Evolutionary conservation across 1,284 basidiomycete species (phyloP), one percentile per base, ranked within the genome.

Genomic region (Ganoderma multipileum): DNA sequence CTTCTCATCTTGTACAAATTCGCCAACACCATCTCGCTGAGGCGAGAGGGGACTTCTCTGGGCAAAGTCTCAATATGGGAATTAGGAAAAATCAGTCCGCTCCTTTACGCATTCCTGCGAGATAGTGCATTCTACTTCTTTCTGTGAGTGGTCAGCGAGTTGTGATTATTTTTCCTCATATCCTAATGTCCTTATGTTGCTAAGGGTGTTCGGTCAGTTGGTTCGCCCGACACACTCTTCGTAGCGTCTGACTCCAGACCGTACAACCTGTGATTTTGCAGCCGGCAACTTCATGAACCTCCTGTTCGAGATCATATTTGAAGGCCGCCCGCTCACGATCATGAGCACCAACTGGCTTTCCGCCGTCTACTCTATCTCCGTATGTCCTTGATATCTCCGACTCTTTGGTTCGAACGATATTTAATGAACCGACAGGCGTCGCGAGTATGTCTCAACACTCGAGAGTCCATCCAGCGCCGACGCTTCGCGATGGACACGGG

Each of bases 61-160:
- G 50, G 28, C 26, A n/a, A 50, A 28, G 63, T 72, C 39, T 44
- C 66, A 0, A 33, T 69, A 11, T 65, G 54, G 52, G 66, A 72
- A 23, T 61, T 72, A 28, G 47, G 39, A 33, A 57, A 42, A 20
- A 62, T 68, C 55, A 69, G 68, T 36, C 71, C 71, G 7, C 36
- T 72, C 38, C 61, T 72, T 18, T 68, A 66, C 59, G 38, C 61
- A n/a, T 72, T 72, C 55, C 50, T 72, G 12, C 66, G 68, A 18
- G 71, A 72, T 28, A 69, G 71, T 55, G 64, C 66, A 16, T 61
- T 67, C 38, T 72, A 72, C 63, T 72, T 72, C 50, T 66, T 72
- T 42, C 55, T 72, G 71, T 72, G 65, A 65, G 68, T 61, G 12
- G 16, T 1, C 1, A 12, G 6, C 12, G 9, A 44, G n/a, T n/a